Percentiles rank a stretch among this genome's conserved stretches.
These are phyloP conservation scores for Macadamia tetraphylla DNA, from an alignment of 164 flowering plant genomes.

Conservation along the genomic window DNA sequence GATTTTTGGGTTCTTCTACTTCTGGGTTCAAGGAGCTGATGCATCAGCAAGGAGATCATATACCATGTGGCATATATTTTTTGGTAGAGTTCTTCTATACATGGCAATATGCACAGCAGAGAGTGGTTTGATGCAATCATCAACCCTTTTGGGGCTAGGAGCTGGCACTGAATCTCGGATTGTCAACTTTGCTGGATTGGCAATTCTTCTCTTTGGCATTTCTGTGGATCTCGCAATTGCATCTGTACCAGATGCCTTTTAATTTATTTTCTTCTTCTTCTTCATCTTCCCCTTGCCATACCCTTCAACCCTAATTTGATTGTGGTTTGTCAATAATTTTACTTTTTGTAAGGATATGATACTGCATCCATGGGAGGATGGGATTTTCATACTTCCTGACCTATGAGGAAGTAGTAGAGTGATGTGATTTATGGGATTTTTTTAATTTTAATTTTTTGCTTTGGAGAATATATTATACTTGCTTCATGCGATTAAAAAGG, in stretches of 20 bases:
- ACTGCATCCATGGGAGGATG: too few relatives aligned
- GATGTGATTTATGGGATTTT: too few relatives aligned
- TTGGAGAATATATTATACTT: too few relatives aligned
- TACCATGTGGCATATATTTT: slow-evolving; percentile 11
- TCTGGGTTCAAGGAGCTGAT: slow-evolving; percentile 10
- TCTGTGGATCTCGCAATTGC: slow-evolving; percentile 12
- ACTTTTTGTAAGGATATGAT: too few relatives aligned
- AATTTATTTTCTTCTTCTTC: too few relatives aligned
- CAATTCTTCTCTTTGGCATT: slow-evolving; percentile 50
- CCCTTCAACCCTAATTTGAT: too few relatives aligned
- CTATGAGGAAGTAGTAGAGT: too few relatives aligned
- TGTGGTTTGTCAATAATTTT: too few relatives aligned
- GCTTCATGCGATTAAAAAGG: too few relatives aligned
- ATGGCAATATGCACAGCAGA: slow-evolving; percentile 58
- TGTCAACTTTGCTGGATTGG: slow-evolving; percentile 52
- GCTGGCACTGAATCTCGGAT: slow-evolving; percentile 22
- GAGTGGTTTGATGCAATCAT: slow-evolving; percentile 53
- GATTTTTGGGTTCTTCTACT: slow-evolving; percentile 13
- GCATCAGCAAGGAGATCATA: not conserved
- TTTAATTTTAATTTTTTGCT: too few relatives aligned
- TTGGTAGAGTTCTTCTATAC: slow-evolving; percentile 46
- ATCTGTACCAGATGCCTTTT: not conserved
- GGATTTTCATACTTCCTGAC: too few relatives aligned
- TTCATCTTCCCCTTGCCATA: too few relatives aligned
- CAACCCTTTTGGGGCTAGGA: slow-evolving; percentile 14